Conservation (phyloP, 768 basidiomycete genomes). For the Scleroderma citrinum region DNA sequence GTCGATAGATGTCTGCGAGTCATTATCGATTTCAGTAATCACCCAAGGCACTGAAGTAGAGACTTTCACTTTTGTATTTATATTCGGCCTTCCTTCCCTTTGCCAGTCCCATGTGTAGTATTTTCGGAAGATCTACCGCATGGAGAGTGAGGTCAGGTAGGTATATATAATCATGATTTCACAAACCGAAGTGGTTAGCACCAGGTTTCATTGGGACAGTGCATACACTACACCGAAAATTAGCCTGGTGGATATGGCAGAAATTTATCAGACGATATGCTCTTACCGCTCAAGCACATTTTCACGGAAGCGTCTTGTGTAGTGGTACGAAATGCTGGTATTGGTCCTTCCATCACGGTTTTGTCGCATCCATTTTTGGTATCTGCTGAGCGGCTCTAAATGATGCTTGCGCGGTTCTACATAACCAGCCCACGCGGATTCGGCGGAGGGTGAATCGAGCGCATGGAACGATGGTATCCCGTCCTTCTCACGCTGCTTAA, state of each 20-base stretch:
- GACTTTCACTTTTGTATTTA: constrained; percentile 21
- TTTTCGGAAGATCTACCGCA: constrained; percentile 37
- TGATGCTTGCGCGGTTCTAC: constrained; percentile 37
- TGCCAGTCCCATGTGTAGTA: constrained; percentile 33
- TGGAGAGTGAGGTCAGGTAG: neutral
- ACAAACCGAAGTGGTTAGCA: constrained; percentile 48
- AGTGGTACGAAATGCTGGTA: constrained; percentile 47
- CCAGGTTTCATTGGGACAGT: constrained; percentile 47
- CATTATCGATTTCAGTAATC: neutral
- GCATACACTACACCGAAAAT: constrained; percentile 35
- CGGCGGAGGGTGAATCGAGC: constrained; percentile 7
- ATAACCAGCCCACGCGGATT: constrained; percentile 39
- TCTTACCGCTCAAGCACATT: constrained; percentile 46
- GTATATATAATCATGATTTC: neutral
- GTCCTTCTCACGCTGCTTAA: constrained; percentile 27
- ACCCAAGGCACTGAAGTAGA: constrained; percentile 1
- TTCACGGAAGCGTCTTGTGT: constrained; percentile 39
- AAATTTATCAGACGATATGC: neutral
- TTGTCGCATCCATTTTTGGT: constrained; percentile 37
- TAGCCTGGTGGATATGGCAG: neutral
- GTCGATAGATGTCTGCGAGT: constrained; percentile 45
- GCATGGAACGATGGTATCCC: constrained; percentile 47
- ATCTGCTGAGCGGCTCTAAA: constrained; percentile 37
- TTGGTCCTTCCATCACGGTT: constrained; percentile 11
- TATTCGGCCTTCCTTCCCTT: constrained; percentile 22